These are phyloP conservation scores for Russula abietina DNA, from an alignment of 768 basidiomycete genomes.

Conservation along the genomic window DNA sequence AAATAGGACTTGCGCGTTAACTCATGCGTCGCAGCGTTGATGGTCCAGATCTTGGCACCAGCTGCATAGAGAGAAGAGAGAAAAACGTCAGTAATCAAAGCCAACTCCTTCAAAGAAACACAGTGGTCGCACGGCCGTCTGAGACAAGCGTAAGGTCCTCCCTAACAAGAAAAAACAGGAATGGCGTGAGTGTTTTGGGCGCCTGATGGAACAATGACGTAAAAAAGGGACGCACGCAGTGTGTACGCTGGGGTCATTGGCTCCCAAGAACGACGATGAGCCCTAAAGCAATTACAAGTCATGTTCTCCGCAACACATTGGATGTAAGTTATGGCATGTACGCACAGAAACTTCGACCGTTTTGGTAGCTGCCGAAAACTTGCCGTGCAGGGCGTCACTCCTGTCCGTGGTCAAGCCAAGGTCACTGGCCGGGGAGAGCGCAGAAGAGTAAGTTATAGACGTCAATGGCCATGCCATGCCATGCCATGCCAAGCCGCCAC, in stretches of 20 bases:
- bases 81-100: not conserved
- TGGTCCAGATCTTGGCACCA: slow-evolving; percentile 3
- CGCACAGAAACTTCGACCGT: slow-evolving; percentile 3
- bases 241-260: not conserved
- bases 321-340: not conserved
- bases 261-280: not conserved
- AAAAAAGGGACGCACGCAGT: not conserved
- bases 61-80: not conserved
- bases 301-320: too few relatives aligned
- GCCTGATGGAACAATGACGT: not conserved
- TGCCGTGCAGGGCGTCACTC: not conserved
- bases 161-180: not conserved
- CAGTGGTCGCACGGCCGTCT: not conserved
- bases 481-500: not conserved
- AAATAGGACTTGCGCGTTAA: slow-evolving; percentile 7
- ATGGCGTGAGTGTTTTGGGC: not conserved
- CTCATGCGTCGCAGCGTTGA: not conserved
- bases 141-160: not conserved
- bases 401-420: not conserved
- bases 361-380: not conserved
- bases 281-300: not conserved
- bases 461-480: too few relatives aligned
- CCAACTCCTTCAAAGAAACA: not conserved
- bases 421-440: too few relatives aligned
- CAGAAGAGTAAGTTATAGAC: not conserved